Conservation (phyloP, 2,329 filamentous ascomycete genomes). For the Fusarium pseudonygamai region DNA sequence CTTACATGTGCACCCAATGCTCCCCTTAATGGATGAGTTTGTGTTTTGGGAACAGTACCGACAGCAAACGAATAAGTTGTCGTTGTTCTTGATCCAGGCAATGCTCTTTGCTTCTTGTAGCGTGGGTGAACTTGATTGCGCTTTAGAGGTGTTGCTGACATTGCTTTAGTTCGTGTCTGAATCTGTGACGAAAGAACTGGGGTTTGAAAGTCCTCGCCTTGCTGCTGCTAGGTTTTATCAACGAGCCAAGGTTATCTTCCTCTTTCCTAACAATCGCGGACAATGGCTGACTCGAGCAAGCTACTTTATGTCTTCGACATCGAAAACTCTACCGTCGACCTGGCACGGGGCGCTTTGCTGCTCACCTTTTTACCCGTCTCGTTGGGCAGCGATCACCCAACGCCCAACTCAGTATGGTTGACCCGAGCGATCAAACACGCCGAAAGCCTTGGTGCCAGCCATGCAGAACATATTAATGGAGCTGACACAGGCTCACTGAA, state of each 20-base stretch:
- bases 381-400: not conserved
- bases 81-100: not conserved
- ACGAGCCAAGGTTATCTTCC: not conserved
- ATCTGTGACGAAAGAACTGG: not conserved
- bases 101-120: not conserved
- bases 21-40: not conserved
- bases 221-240: not conserved
- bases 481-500: not conserved
- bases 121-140: not conserved
- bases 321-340: not conserved
- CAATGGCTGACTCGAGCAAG: not conserved
- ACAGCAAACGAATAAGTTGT: not conserved
- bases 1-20: not conserved
- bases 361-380: not conserved
- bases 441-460: not conserved
- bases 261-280: fast-evolving
- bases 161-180: not conserved
- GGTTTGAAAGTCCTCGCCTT: not conserved
- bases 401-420: not conserved
- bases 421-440: not conserved
- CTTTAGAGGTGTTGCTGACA: not conserved
- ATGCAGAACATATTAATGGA: not conserved
- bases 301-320: not conserved
- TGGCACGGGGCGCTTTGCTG: not conserved
- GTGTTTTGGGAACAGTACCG: not conserved